These are phyloP conservation scores for Paxillus rubicundulus DNA, from an alignment of 768 basidiomycete species.

Conservation along the genomic window DNA sequence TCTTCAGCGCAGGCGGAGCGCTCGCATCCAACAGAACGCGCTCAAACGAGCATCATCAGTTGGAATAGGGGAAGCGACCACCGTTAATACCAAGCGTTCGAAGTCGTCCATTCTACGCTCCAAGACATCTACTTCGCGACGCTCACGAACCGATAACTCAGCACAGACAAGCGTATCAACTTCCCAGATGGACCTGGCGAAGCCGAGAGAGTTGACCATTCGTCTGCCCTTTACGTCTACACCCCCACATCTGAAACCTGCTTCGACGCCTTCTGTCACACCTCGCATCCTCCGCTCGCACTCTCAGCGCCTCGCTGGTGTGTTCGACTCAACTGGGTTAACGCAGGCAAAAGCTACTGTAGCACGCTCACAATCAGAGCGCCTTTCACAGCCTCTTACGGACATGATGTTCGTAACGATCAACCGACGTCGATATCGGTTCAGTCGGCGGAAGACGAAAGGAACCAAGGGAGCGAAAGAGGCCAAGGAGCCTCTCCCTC, in stretches of 20 bases:
- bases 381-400: conserved; percentile 11
- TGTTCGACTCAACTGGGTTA: neutral
- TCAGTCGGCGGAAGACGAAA: conserved; percentile 12
- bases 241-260: conserved; percentile 9
- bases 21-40: conserved; percentile 18
- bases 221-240: conserved; percentile 24
- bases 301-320: conserved; percentile 17
- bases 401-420: conserved; percentile 24
- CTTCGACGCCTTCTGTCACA: conserved; percentile 1
- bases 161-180: neutral
- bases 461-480: neutral
- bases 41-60: conserved; percentile 13
- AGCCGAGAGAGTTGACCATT: conserved; percentile 17
- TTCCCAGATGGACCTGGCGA: neutral
- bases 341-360: conserved; percentile 2
- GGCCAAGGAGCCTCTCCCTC: neutral
- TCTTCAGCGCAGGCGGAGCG: conserved; percentile 21
- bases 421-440: conserved; percentile 20
- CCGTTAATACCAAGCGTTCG: neutral
- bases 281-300: conserved; percentile 26
- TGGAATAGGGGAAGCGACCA: neutral
- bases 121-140: conserved; percentile 4
- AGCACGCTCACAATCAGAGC: conserved; percentile 27
- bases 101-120: conserved; percentile 15
- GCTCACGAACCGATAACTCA: neutral